Percentiles rank a stretch among this genome's conserved stretches.
Conservation (phyloP, 1,139 yeast species). For the Kurtzmaniella quercitrusa region DNA sequence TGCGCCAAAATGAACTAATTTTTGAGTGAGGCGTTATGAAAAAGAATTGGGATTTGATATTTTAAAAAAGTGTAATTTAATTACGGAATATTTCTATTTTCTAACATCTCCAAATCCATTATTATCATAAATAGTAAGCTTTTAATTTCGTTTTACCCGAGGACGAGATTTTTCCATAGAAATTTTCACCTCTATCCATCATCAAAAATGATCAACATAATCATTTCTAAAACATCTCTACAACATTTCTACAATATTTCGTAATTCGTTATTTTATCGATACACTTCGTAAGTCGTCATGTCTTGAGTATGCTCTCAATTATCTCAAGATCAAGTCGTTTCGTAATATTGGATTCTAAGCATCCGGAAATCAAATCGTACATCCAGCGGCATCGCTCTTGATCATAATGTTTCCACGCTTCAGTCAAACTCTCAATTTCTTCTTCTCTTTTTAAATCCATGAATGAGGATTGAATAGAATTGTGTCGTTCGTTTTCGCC, state of each 20-base stretch:
- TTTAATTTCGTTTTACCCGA: no score
- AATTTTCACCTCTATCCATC: no score
- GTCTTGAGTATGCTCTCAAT: slow-evolving; percentile 15
- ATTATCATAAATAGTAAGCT: no score
- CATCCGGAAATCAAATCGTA: slow-evolving; percentile 52
- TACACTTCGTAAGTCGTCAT: not conserved
- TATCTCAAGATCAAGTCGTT: slow-evolving; percentile 47
- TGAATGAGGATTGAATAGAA: slow-evolving; percentile 16
- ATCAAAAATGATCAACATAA: no score
- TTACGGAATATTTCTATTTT: no score
- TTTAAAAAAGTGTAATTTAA: no score
- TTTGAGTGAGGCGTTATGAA: no score
- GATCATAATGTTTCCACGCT: slow-evolving; percentile 22
- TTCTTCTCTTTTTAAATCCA: slow-evolving; percentile 20
- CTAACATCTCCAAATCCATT: no score
- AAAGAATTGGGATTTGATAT: no score
- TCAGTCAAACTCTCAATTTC: slow-evolving; percentile 11
- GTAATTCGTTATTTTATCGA: not conserved
- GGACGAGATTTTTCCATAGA: no score
- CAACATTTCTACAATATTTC: not conserved
- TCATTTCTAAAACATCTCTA: not conserved
- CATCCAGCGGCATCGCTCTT: slow-evolving; percentile 26
- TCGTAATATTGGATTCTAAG: slow-evolving; percentile 46
- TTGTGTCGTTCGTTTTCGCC: slow-evolving; percentile 13
- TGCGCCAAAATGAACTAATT: no score